A percentile compares a stretch with the other conserved stretches of the same genome.
phyloP scores from a whole-genome alignment of 768 basidiomycete genomes.

The Pisolithus marmoratus region DNA sequence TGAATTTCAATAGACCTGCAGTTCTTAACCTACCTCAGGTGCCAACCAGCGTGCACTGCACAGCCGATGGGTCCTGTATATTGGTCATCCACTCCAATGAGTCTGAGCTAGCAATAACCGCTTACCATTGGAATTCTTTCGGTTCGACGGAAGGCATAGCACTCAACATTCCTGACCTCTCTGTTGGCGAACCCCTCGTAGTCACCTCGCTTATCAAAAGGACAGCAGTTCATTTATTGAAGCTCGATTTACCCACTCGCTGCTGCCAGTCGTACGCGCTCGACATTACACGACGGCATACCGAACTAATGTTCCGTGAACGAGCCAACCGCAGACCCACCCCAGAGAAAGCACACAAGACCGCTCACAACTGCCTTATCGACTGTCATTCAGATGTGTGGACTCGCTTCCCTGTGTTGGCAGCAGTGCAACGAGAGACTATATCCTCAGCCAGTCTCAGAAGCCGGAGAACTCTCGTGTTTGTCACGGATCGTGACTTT shows the following conservation, averaged over 20 bases:
- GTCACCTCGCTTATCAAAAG: conserved; percentile 44
- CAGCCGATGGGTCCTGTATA: conserved; percentile 53
- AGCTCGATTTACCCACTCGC: conserved; percentile 29
- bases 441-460: conserved; percentile 31
- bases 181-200: conserved; percentile 14
- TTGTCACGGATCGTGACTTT: conserved; percentile 37
- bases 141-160: conserved; percentile 44
- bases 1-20: conserved; percentile 34
- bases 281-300: conserved; percentile 49
- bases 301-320: conserved; percentile 51
- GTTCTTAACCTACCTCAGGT: conserved; percentile 31
- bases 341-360: conserved; percentile 5
- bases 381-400: conserved; percentile 54
- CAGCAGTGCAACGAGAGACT: conserved; percentile 45
- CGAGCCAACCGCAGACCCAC: conserved; percentile 22
- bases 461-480: conserved; percentile 33
- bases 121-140: conserved; percentile 54
- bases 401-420: conserved; percentile 54
- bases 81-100: conserved; percentile 26
- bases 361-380: conserved; percentile 43
- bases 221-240: conserved; percentile 37
- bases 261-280: conserved; percentile 39
- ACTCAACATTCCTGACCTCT: conserved; percentile 27
- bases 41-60: conserved; percentile 35
- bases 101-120: conserved; percentile 22